phyloP scores from a whole-genome alignment of 1,284 basidiomycete species.

The Cystobasidium pallidum region DNA sequence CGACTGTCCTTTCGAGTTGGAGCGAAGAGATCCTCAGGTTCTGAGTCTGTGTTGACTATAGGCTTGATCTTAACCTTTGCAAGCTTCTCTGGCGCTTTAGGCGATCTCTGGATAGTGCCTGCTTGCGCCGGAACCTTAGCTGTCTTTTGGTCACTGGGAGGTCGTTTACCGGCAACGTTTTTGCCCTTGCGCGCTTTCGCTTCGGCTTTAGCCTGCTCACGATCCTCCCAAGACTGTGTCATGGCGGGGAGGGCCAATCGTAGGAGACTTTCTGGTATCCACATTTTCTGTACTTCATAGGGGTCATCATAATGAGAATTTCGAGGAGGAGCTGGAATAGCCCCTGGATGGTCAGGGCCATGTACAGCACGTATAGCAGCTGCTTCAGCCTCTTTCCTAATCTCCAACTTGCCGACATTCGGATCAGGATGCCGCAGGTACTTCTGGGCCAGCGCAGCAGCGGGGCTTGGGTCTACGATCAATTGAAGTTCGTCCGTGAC shows the following conservation, averaged over 20 bases:
- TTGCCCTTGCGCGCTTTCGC: constrained; percentile 34
- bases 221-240: constrained; percentile 21
- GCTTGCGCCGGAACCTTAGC: not conserved
- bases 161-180: constrained; percentile 1
- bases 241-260: constrained; percentile 14
- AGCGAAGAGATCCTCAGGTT: not conserved
- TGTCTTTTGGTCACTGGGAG: constrained; percentile 1
- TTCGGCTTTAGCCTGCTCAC: constrained; percentile 21
- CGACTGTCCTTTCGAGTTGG: not conserved
- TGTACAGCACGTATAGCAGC: not conserved
- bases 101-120: not conserved
- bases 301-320: constrained; percentile 31
- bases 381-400: constrained; percentile 27
- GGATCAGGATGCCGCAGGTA: constrained; percentile 29
- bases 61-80: not conserved
- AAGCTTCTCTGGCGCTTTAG: not conserved
- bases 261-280: constrained; percentile 41
- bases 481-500: constrained; percentile 36
- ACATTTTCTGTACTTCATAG: constrained; percentile 17
- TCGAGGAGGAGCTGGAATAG: constrained; percentile 6
- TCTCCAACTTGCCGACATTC: constrained; percentile 38
- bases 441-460: not conserved
- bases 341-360: constrained; percentile 21
- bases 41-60: not conserved
- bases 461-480: constrained; percentile 4